Conservation (phyloP, 148 eudicot genomes). For the Amaranthus hypochondriacus region DNA sequence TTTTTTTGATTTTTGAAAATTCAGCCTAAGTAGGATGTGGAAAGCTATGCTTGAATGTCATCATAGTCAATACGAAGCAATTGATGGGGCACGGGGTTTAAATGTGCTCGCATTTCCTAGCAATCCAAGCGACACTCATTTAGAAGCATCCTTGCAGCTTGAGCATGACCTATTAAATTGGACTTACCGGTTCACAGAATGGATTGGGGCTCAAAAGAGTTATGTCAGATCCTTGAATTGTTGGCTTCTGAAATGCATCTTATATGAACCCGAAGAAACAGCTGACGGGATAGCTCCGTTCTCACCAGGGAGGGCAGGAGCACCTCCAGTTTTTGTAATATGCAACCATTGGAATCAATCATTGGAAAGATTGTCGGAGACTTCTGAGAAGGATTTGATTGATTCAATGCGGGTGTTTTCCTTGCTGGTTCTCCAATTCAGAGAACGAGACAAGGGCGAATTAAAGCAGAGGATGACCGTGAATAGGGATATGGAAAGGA, state of each 20-base stretch:
- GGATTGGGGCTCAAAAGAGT: slow-evolving; percentile 77
- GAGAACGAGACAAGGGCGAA: slow-evolving; percentile 75
- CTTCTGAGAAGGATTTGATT: slow-evolving; percentile 79
- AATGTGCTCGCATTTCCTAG: slow-evolving; percentile 59
- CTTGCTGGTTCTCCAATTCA: slow-evolving; percentile 51
- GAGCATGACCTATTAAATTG: slow-evolving; percentile 71
- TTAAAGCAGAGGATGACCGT: slow-evolving; percentile 60
- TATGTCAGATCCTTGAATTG: slow-evolving; percentile 59
- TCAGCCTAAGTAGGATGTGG: slow-evolving; percentile 87
- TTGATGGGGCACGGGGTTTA: slow-evolving; percentile 61
- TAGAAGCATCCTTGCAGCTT: slow-evolving; percentile 67
- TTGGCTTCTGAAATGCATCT: slow-evolving; percentile 82
- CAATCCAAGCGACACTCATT: slow-evolving; percentile 58
- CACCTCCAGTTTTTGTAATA: slow-evolving; percentile 77
- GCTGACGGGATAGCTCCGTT: slow-evolving; percentile 73
- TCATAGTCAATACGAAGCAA: slow-evolving; percentile 65
- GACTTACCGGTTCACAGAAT: slow-evolving; percentile 65
- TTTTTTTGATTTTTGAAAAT: background rate
- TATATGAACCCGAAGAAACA: slow-evolving; percentile 72
- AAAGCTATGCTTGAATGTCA: slow-evolving; percentile 88
- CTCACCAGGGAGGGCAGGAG: slow-evolving; percentile 90
- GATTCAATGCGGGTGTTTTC: slow-evolving; percentile 70
- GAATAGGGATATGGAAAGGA: slow-evolving; percentile 59
- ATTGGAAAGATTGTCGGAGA: slow-evolving; percentile 72
- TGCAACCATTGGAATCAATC: slow-evolving; percentile 91